Evolutionary conservation across 129 eudicot genomes (phyloP), one percentile per base, ranked within the genome.

Genomic region (Pittosporum tobira): DNA sequence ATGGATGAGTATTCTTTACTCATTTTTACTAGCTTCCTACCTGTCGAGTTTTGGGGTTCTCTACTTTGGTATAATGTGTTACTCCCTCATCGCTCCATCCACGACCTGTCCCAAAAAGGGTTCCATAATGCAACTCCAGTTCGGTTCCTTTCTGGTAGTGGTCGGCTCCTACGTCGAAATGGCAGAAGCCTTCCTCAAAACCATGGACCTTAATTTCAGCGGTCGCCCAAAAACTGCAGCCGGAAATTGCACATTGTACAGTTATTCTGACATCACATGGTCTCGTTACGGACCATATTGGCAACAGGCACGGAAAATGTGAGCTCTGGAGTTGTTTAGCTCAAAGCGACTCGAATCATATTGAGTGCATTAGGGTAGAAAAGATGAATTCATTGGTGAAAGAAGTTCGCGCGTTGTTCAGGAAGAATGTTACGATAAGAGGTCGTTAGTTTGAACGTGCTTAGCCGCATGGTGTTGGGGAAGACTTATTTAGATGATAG

Each of bases 241-340:
- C 27, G 80, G 80, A 3, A 78, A 73, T 30, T 51, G 69, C 73
- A 73, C 77, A 0, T 68, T 73, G 36, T 78, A 64, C 26, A 73
- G 70, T 19, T 78, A 64, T 44, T 38, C 73, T 2, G 71, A 73
- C 42, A 65, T 78, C 13, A 73, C 77, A 1, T 78, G 84, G 84
- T 61, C 80, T 18, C 84, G 69, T 4, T 78, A 78, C 25, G 84
- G 84, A 8, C 71, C 80, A 0, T 78, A 73, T 43, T 78, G 84
- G 84, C 73, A 77, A 6, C 80, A 73, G 30, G 80, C 80, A 0
- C 70, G 80, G 10, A 73, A 59, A 36, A 70, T 78, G 46, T 78
- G 65, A 59, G 11, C 61, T 11, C 57, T 23, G 48, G 84, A 78
- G 64, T 48, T 78, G 4, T 79, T 79, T 19, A 79, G 74, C 51